Evolutionary conservation across 2,329 filamentous ascomycete species (phyloP).

Genomic region (Macrophomina pseudophaseolina): DNA sequence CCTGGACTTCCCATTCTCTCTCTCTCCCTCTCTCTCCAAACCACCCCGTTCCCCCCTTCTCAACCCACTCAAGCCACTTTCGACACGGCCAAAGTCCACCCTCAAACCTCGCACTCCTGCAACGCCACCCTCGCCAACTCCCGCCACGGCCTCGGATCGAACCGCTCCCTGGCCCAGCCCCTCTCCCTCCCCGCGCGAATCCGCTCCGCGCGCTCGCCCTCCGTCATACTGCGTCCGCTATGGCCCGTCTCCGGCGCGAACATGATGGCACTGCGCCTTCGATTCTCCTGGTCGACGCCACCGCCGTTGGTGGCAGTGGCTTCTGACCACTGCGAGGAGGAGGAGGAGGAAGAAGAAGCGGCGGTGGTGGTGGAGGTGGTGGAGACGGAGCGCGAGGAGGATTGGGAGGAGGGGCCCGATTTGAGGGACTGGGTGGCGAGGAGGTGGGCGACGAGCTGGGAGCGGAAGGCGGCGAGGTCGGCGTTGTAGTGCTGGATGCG

Average conservation of each 20-base stretch:
- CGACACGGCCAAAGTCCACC: not conserved
- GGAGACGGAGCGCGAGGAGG: conserved; percentile 6
- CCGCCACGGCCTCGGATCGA: conserved; percentile 18
- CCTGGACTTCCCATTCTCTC: not conserved
- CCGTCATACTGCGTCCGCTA: conserved; percentile 20
- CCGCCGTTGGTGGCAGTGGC: conserved; percentile 6
- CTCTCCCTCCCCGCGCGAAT: conserved; percentile 15
- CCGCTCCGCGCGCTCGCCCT: conserved; percentile 8
- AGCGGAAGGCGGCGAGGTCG: conserved; percentile 36
- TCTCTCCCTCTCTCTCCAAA: not conserved
- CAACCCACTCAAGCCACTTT: no score
- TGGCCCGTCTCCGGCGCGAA: not conserved
- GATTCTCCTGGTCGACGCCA: not conserved
- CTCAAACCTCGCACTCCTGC: conserved; percentile 20
- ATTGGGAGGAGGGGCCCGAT: conserved; percentile 20
- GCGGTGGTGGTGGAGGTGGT: not conserved
- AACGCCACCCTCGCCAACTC: conserved; percentile 24
- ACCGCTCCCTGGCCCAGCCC: conserved; percentile 25
- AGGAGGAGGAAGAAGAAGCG: not conserved
- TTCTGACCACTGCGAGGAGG: conserved; percentile 1
- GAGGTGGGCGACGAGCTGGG: conserved; percentile 39
- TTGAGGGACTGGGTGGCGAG: conserved; percentile 36
- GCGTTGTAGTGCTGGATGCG: conserved; percentile 32
- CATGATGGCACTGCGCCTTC: conserved; percentile 5
- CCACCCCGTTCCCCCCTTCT: no score